A percentile compares a stretch with the other conserved stretches of the same genome.
Evolutionary conservation across 2,329 filamentous ascomycete species (phyloP).

Genomic region (Trichoderma pleuroti): DNA sequence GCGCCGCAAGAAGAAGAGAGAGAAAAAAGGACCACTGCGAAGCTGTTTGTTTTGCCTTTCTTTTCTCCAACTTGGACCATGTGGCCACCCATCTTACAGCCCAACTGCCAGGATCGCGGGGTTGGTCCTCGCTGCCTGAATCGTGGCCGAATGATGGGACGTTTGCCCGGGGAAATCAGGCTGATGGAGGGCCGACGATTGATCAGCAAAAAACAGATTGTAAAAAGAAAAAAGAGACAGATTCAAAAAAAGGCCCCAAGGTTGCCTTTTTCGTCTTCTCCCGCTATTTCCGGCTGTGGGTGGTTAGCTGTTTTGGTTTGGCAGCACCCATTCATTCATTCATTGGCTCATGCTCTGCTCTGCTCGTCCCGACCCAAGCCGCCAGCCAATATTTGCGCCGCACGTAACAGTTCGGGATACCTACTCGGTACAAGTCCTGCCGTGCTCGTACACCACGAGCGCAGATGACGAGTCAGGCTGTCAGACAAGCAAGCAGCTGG

Average conservation of each 20-base stretch:
- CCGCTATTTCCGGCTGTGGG: constrained; percentile 1
- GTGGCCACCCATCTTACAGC: constrained; percentile 1
- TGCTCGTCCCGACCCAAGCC: constrained; percentile 2
- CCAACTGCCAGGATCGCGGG: neutral
- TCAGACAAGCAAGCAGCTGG: neutral
- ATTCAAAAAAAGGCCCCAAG: neutral
- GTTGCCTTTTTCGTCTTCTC: neutral
- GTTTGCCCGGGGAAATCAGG: neutral
- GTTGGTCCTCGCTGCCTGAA: constrained; percentile 8
- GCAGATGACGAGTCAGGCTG: constrained; percentile 10
- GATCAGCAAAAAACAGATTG: neutral
- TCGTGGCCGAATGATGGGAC: neutral
- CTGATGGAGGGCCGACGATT: neutral
- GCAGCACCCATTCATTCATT: neutral
- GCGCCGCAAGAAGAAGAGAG: neutral
- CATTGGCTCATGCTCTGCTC: neutral
- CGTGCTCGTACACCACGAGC: neutral
- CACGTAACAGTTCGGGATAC: constrained; percentile 15
- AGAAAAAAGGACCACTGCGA: neutral
- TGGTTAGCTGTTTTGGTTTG: neutral
- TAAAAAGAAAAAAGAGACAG: neutral
- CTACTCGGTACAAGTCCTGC: constrained; percentile 16
- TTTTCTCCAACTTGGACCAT: neutral
- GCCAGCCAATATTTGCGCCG: constrained; percentile 13
- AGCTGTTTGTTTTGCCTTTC: neutral